Base-by-base conservation (phyloP, 192 early-diverging fungal species). In the Spizellomyces sp. region DNA sequence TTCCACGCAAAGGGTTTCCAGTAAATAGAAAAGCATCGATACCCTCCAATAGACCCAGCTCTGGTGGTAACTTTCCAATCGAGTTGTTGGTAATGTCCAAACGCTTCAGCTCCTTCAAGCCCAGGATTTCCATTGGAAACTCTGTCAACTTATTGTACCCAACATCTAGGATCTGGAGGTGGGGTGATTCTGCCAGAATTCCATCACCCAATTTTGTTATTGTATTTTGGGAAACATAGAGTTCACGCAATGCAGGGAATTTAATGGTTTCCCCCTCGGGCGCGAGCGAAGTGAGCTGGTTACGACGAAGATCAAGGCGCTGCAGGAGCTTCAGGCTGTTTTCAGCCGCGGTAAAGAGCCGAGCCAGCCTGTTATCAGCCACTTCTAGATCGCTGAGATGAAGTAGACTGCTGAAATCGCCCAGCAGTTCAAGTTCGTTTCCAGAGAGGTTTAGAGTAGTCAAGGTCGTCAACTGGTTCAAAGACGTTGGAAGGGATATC, bases 61-160 rank as follows among this genome's bases (percentile, higher is more conserved):
- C 62, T 67, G 78, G 77, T 1, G 72, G 82, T 10, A 81, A 52
- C 15, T 59, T 45, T 12, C 44, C 41, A 45, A 84, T 75, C 36
- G 55, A 57, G 60, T 84, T 84, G 48, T 81, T 81, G 56, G 74
- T 65, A 7, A 84, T 27, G 62, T 81, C 77, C 46, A 84, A 48
- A 19, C 83, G 65, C 66, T 77, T 80, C 21, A 84, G 62, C 61
- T 59, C 52, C 43, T 42, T 65, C 69, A 81, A 76, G 6, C 66
- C 62, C n/a, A 84, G 54, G 7, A 81, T 60, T 5, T 73, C 71
- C 10, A 50, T 12, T 6, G 80, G 80, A 8, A 84, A 45, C 6
- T 22, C 48, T 4, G 27, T 69, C 12, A 84, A 48, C 5, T 36
- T 67, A 61, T 84, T 84, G 69, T 81, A 77, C n/a, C 79, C 50